Base-by-base conservation (phyloP, 345 rosid species). In the Populus davidiana region DNA sequence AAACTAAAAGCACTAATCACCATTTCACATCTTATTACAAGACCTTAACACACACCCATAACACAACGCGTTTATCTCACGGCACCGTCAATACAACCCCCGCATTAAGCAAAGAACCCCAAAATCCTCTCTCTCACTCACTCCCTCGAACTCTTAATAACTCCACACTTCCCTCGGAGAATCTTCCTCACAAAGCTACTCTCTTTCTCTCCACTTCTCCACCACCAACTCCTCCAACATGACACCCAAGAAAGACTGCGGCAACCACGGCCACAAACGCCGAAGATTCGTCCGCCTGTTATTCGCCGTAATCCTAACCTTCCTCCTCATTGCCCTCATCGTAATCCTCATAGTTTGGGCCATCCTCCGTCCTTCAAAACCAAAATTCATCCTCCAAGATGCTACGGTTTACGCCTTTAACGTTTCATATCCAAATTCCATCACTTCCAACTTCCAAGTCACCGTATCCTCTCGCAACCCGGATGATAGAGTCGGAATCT, bases 341-440 rank as follows among this genome's bases (percentile, higher is more conserved):
- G 84, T 84, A 2, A 80, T 94, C 81, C 91, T 96, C 77, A 78
- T 96, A 11, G 70, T 88, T 14, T 96, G 97, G 97, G 97, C 97
- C 76, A 85, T 94, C 73, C 94, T 94, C 79, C 93, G 87, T 23
- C 99, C 99, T 1, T 63, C 78, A 21, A 96, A 96, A 47, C 99
- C 98, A n/a, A 75, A 72, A 1, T 94, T 96, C 89, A 5, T 89
- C 83, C 90, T 96, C 83, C 98, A 92, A 81, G 97, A 96, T 87
- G 93, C 89, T 81, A 96, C 98, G 82, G 92, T 96, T 78, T 89
- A 81, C 82, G 86, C 82, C 84, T 96, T 96, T 92, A 96, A 94
- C 89, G 71, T 88, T 81, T 78, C 99, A 13, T 64, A 69, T 14
- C 94, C 97, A 0, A 92, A 90, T 86, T 67, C 80, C 81, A 89